Base-by-base conservation (phyloP, 495 filamentous ascomycete genomes). In the Penicillium odoratum region DNA sequence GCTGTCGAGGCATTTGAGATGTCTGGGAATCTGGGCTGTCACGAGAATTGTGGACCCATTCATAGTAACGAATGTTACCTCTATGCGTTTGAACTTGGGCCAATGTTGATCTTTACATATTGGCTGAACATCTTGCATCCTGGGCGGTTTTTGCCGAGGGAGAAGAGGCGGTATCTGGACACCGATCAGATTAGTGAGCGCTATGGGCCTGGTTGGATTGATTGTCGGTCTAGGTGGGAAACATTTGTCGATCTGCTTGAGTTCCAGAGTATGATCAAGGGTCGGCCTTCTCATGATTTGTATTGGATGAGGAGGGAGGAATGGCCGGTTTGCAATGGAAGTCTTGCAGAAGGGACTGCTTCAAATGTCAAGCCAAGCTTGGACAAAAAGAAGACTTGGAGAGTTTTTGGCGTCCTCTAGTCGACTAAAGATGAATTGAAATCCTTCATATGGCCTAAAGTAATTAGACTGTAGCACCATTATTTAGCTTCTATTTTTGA, bases 111-210 rank as follows among this genome's bases (percentile, higher is more conserved):
- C 0, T 76, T 73, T 48, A 74, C 74, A 8, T 70, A 60, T 48
- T 76, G 74, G 72, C 51, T 76, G 34, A 76, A 75, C 30, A 0
- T 70, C 15, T 55, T 75, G 21, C 74, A 75, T 56, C 72, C 74
- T 16, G 72, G 72, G 18, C 62, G 58, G 3, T 66, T 58, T 36
- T 55, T 76, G 5, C 70, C 74, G 3, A 59, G 62, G 2, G 51
- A 71, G 28, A 75, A 73, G 47, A 51, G 16, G 1, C 59, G 65
- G 5, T 76, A 75, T 53, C 61, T 76, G 0, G 72, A 65, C 52
- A 46, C 53, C 5, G 72, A 76, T 51, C 66, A 65, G 28, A 58
- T 47, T 3, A 75, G 64, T 2, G 74, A 76, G 59, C 67, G 72
- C 4, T 48, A 66, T n/a, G 74, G 74, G n/a, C 74, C 72, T 33